These are phyloP conservation scores for Brassica incana DNA, from an alignment of 345 rosid species.

Conservation along the genomic window DNA sequence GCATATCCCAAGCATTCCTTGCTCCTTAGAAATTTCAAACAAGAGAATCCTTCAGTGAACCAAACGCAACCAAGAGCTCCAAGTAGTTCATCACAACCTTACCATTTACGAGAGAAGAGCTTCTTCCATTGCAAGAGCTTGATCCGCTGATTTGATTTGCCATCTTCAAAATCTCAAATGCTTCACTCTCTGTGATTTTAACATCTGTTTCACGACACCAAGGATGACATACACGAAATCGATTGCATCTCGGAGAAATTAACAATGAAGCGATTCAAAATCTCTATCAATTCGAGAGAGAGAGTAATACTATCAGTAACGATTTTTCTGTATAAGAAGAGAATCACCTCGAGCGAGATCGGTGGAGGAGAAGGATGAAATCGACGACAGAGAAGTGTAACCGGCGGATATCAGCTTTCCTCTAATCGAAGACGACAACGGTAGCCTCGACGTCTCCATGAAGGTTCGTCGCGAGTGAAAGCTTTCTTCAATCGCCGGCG, in stretches of 20 bases:
- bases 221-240: neutral
- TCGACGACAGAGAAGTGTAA: constrained; percentile 43
- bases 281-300: neutral
- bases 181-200: constrained; percentile 57
- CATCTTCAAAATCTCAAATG: constrained; percentile 55
- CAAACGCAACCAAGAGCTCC: neutral
- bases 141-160: constrained; percentile 36
- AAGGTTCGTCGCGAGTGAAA: neutral
- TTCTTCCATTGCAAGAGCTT: constrained; percentile 31
- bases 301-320: too few relatives aligned
- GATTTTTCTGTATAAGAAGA: neutral
- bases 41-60: constrained; percentile 13
- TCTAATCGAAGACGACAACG: constrained; percentile 61
- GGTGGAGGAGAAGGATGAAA: constrained; percentile 51
- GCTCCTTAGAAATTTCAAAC: constrained; percentile 48
- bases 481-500: neutral
- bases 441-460: neutral
- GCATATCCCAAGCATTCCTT: constrained; percentile 94
- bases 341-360: constrained; percentile 62
- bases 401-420: constrained; percentile 71
- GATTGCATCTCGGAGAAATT: too few relatives aligned
- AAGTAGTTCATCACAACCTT: constrained; percentile 16
- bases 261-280: neutral
- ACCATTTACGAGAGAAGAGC: constrained; percentile 50
- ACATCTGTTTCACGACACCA: constrained; percentile 42